phyloP scores from a whole-genome alignment of 2,329 filamentous ascomycete species.

The Coniochaeta sp. region DNA sequence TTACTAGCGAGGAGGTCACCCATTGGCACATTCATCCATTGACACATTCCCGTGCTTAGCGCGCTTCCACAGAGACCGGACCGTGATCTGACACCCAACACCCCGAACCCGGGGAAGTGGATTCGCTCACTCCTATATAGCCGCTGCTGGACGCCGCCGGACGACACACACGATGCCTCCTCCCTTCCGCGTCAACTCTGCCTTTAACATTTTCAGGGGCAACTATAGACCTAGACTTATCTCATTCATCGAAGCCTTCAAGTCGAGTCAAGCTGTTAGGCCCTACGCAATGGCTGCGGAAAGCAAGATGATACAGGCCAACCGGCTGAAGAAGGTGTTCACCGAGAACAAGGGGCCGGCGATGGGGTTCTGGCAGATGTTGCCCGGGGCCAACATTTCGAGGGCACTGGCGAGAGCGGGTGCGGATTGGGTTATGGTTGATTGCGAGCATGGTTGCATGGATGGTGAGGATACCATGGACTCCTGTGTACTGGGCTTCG shows the following conservation, averaged over 20 bases:
- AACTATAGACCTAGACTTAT: too few relatives aligned
- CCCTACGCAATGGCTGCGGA: slow-evolving; percentile 5
- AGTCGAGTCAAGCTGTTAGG: background rate
- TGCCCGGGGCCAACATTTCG: slow-evolving; percentile 53
- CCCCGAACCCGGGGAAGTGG: background rate
- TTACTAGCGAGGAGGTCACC: too few relatives aligned
- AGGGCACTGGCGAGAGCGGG: slow-evolving; percentile 54
- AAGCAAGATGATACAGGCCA: slow-evolving; percentile 34
- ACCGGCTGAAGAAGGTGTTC: slow-evolving; percentile 43
- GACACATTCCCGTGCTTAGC: background rate
- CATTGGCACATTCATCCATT: too few relatives aligned
- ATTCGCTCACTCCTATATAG: background rate
- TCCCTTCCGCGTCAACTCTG: background rate
- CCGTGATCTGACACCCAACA: background rate
- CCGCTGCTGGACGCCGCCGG: too few relatives aligned
- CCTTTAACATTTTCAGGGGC: background rate
- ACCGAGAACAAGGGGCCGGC: slow-evolving; percentile 36
- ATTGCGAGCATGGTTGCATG: slow-evolving; percentile 51
- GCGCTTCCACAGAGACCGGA: background rate
- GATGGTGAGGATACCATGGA: slow-evolving; percentile 32
- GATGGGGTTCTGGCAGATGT: slow-evolving; percentile 57
- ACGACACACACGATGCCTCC: background rate
- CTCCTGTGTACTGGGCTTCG: too few relatives aligned
- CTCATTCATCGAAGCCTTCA: too few relatives aligned
- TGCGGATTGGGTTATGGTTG: slow-evolving; percentile 60